Evolutionary conservation across 305 asterid species (phyloP).

Genomic region (Andrographis paniculata): DNA sequence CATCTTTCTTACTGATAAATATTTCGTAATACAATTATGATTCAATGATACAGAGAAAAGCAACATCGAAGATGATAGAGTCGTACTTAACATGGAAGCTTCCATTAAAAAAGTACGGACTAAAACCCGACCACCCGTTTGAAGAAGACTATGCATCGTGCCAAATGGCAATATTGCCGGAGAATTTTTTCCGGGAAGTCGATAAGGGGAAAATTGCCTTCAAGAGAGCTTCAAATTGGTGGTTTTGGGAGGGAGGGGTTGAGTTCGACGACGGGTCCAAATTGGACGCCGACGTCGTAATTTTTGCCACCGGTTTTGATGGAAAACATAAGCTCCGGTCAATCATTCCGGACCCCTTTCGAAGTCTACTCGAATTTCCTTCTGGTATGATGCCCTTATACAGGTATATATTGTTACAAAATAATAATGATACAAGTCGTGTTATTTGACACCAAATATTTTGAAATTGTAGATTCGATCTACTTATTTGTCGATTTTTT

Average conservation of each 20-base stretch:
- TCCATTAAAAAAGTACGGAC: slow-evolving; percentile 69
- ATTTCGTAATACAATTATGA: not conserved
- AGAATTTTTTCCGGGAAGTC: slow-evolving; percentile 60
- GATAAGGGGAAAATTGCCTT: slow-evolving; percentile 62
- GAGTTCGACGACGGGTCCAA: slow-evolving; percentile 48
- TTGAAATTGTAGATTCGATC: too few species aligned
- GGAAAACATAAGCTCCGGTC: slow-evolving; percentile 46
- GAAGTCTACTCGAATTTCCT: slow-evolving; percentile 45
- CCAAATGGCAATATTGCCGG: slow-evolving; percentile 90
- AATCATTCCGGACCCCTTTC: slow-evolving; percentile 63
- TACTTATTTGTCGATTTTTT: too few species aligned
- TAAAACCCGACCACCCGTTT: slow-evolving; percentile 81
- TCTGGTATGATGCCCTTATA: slow-evolving; percentile 70
- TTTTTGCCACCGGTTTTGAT: slow-evolving; percentile 61
- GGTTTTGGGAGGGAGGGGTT: slow-evolving; percentile 63
- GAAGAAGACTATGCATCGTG: slow-evolving; percentile 90
- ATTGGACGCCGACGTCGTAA: slow-evolving; percentile 58
- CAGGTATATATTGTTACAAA: too few species aligned
- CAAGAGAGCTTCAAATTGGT: slow-evolving; percentile 56
- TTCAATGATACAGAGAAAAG: slow-evolving; percentile 34
- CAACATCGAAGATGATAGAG: slow-evolving; percentile 54
- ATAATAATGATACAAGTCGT: too few species aligned
- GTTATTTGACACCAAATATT: too few species aligned
- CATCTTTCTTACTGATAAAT: too few species aligned
- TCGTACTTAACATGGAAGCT: slow-evolving; percentile 75